Percentiles rank a stretch among this genome's conserved stretches.
Evolutionary conservation across 345 rosid species (phyloP).

Genomic region (Ailanthus altissimus): DNA sequence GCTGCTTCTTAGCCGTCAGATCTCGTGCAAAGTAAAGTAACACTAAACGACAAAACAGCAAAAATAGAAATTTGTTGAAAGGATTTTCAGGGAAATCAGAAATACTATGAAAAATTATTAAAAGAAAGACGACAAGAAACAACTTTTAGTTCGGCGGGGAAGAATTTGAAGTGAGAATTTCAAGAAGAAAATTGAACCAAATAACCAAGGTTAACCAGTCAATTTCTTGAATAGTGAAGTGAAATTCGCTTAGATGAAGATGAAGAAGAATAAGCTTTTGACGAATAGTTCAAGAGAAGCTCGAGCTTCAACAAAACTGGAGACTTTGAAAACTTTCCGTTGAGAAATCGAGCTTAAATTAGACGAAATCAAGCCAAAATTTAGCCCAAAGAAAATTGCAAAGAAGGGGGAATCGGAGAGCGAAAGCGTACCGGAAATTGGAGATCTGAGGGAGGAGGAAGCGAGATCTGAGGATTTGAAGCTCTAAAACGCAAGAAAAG

Average conservation of each 20-base stretch:
- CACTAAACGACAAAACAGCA: neutral
- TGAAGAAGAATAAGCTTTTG: neutral
- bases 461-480: conserved; percentile 47
- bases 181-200: neutral
- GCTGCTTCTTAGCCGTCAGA: conserved; percentile 31
- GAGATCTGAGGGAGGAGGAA: conserved; percentile 40
- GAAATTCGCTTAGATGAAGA: neutral
- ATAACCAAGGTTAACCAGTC: neutral
- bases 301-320: neutral
- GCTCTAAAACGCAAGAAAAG: conserved; percentile 40
- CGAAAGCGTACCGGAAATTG: conserved; percentile 32
- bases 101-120: neutral
- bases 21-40: conserved; percentile 17
- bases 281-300: neutral
- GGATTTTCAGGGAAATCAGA: neutral
- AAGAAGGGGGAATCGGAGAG: neutral
- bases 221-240: neutral
- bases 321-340: neutral
- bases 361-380: neutral
- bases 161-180: neutral
- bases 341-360: neutral
- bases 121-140: conserved; percentile 18
- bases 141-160: conserved; percentile 31
- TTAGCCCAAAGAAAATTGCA: neutral
- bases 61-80: neutral